Conservation (phyloP, 2,329 filamentous ascomycete species). For the Phialocephala subalpina region DNA sequence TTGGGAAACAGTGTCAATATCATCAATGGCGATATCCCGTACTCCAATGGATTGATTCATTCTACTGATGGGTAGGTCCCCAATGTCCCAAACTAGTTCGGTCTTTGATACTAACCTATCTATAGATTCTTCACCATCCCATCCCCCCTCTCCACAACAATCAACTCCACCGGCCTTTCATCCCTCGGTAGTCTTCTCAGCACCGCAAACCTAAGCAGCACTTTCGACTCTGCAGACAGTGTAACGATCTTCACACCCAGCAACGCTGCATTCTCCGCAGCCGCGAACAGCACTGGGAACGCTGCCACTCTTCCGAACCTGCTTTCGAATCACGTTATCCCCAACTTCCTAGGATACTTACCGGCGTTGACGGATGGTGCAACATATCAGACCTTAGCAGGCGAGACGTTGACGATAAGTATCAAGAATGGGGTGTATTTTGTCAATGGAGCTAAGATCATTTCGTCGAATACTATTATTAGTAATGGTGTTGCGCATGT, state of each 20-base stretch:
- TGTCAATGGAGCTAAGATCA: slow-evolving; percentile 45
- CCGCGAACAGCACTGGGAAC: slow-evolving; percentile 27
- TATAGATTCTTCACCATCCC: slow-evolving; percentile 27
- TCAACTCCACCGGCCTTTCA: slow-evolving; percentile 40
- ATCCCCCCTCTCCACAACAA: not conserved
- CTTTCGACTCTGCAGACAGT: slow-evolving; percentile 41
- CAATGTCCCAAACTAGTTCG: not conserved
- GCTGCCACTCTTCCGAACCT: slow-evolving; percentile 40
- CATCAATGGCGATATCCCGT: slow-evolving; percentile 35
- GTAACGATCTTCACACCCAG: slow-evolving; percentile 45
- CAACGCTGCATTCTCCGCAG: slow-evolving; percentile 38
- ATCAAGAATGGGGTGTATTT: slow-evolving; percentile 43
- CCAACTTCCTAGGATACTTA: slow-evolving; percentile 43
- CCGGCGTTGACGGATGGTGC: slow-evolving; percentile 41
- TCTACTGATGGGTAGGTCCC: slow-evolving; percentile 34
- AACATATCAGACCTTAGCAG: slow-evolving; percentile 37
- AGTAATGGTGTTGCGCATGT: slow-evolving; percentile 46
- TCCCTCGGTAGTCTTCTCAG: slow-evolving; percentile 45
- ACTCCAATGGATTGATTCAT: slow-evolving; percentile 37
- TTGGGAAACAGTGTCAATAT: slow-evolving; percentile 40
- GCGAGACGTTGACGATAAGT: slow-evolving; percentile 42
- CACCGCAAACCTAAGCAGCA: slow-evolving; percentile 45
- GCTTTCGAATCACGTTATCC: slow-evolving; percentile 44
- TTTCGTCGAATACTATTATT: slow-evolving; percentile 43
- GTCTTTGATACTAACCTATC: slow-evolving; percentile 7